Percentiles rank a stretch among this genome's conserved stretches.
Conservation (phyloP, 1,284 basidiomycete species). For the Leccinum subfulvum region DNA sequence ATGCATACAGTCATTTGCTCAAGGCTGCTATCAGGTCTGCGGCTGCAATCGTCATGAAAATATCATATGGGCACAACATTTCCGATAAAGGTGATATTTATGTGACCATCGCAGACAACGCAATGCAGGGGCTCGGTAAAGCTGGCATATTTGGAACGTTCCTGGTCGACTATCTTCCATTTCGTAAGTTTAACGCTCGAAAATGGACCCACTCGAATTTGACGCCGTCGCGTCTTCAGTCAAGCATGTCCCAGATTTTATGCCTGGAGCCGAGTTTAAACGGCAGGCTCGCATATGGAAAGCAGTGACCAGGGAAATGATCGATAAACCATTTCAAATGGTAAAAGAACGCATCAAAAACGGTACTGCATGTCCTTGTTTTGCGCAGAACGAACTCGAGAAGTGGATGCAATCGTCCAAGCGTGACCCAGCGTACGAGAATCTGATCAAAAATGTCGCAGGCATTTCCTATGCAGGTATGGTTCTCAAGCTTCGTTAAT, state of each 20-base stretch:
- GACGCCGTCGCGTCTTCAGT: constrained; percentile 26
- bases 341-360: constrained; percentile 37
- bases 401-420: constrained; percentile 25
- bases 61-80: constrained; percentile 41
- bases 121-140: constrained; percentile 34
- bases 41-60: constrained; percentile 39
- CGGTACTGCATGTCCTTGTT: constrained; percentile 34
- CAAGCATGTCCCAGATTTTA: constrained; percentile 39
- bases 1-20: neutral
- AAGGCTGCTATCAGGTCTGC: constrained; percentile 28
- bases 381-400: constrained; percentile 40
- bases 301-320: constrained; percentile 36
- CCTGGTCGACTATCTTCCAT: constrained; percentile 37
- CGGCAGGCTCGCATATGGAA: constrained; percentile 41
- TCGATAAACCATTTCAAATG: constrained; percentile 41
- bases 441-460: constrained; percentile 42
- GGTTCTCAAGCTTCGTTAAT: neutral
- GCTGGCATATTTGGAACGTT: constrained; percentile 44
- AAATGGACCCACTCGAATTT: neutral
- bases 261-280: constrained; percentile 41
- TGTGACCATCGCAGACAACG: constrained; percentile 43
- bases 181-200: constrained; percentile 19
- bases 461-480: constrained; percentile 43
- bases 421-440: constrained; percentile 30
- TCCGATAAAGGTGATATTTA: constrained; percentile 42